These are phyloP conservation scores for Ambrosia hybrid DNA, from an alignment of 140 eudicot species.

Conservation along the genomic window DNA sequence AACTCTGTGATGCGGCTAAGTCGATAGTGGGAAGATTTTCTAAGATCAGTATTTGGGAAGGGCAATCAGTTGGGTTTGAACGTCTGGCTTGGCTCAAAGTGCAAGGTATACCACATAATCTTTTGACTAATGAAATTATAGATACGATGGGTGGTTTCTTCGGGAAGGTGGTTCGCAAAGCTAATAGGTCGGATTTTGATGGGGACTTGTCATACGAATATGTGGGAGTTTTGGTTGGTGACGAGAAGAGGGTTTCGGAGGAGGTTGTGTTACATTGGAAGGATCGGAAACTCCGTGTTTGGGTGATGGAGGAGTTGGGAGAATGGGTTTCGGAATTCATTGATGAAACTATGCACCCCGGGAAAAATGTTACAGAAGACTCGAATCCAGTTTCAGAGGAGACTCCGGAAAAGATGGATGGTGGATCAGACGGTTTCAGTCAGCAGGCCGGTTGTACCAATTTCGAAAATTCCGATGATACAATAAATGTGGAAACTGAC, in stretches of 20 bases:
- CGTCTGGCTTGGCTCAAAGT: constrained; percentile 5
- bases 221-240: not conserved
- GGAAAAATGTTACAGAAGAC: not conserved
- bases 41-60: not conserved
- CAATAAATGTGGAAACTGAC: not conserved
- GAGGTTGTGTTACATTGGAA: not conserved
- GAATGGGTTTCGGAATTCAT: not conserved
- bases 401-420: not conserved
- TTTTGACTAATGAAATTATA: no score
- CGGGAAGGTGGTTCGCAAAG: not conserved
- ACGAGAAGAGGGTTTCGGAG: not conserved
- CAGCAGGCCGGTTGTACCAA: no score
- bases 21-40: not conserved
- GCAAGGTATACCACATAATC: not conserved
- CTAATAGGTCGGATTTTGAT: not conserved
- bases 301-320: not conserved
- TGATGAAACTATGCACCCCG: not conserved
- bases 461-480: not conserved
- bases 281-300: not conserved
- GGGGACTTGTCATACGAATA: not conserved
- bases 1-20: not conserved
- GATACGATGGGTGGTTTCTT: not conserved
- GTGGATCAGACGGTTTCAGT: not conserved
- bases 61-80: not conserved
- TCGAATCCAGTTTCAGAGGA: not conserved